Conservation (phyloP, 2,329 filamentous ascomycete genomes). For the Neocucurbitaria cava region DNA sequence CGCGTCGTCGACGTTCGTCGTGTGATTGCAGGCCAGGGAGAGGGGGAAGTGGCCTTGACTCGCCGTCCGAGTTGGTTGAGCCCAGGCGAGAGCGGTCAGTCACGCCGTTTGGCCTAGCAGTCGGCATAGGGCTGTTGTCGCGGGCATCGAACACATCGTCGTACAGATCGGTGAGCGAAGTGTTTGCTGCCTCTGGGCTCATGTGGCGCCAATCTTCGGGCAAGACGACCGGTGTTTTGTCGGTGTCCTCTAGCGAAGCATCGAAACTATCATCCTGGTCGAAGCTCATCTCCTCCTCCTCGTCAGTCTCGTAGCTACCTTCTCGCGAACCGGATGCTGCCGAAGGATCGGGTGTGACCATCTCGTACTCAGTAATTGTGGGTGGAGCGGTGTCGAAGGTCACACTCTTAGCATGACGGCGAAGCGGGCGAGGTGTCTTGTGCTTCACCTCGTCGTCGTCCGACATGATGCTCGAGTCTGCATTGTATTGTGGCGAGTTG, state of each 20-base stretch:
- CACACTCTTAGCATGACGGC: conserved; percentile 92
- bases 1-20: conserved; percentile 59
- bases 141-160: conserved; percentile 72
- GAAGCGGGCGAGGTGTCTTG: conserved; percentile 71
- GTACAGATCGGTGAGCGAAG: conserved; percentile 59
- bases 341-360: conserved; percentile 95
- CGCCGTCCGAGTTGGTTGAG: conserved; percentile 78
- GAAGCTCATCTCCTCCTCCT: conserved; percentile 74
- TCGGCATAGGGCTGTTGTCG: conserved; percentile 71
- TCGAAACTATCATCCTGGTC: conserved; percentile 89
- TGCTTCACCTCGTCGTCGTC: conserved; percentile 62
- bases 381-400: conserved; percentile 95
- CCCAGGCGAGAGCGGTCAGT: conserved; percentile 65
- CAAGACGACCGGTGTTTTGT: conserved; percentile 97
- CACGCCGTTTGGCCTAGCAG: conserved; percentile 52
- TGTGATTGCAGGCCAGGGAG: conserved; percentile 72
- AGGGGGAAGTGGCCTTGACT: conserved; percentile 85
- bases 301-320: conserved; percentile 85
- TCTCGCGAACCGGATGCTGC: conserved; percentile 88
- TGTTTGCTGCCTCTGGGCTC: conserved; percentile 69
- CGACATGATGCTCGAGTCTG: conserved; percentile 44
- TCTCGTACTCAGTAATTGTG: conserved; percentile 96
- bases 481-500: conserved; percentile 53
- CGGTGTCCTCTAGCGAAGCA: conserved; percentile 90
- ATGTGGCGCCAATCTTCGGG: conserved; percentile 93